Conservation (phyloP, 176 grass and related monocot species). For the Phragmites australis region DNA sequence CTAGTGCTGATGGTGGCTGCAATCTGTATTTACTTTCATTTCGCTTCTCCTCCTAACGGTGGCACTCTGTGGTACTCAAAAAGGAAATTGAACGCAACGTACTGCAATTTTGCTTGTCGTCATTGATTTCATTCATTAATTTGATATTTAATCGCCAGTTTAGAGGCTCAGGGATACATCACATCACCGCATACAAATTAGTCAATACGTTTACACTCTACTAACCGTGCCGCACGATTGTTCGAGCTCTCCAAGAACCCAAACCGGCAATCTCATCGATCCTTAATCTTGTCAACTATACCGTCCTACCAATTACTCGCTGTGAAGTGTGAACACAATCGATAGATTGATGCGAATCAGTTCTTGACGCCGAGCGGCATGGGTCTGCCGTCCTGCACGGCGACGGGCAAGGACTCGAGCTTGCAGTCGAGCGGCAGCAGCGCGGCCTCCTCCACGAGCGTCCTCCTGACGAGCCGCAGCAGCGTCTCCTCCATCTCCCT, state of each 20-base stretch:
- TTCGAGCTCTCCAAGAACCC: not conserved
- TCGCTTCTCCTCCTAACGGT: too few species aligned
- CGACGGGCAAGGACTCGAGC: constrained; percentile 41
- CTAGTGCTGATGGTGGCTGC: too few species aligned
- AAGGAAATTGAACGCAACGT: too few species aligned
- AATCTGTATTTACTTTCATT: too few species aligned
- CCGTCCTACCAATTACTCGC: not conserved
- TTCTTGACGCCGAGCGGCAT: constrained; percentile 70
- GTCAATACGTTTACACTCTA: constrained; percentile 3
- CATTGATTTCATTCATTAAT: too few species aligned
- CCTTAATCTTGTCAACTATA: not conserved
- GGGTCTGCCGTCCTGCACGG: constrained; percentile 46
- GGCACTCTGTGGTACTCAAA: too few species aligned
- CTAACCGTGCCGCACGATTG: not conserved
- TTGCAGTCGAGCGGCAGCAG: constrained; percentile 58
- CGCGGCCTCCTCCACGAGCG: constrained; percentile 21
- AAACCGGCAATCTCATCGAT: not conserved
- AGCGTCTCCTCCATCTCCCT: constrained; percentile 59
- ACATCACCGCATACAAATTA: not conserved
- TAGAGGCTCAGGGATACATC: not conserved
- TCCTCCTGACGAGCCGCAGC: constrained; percentile 52
- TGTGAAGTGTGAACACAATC: not conserved
- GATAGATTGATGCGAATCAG: not conserved
- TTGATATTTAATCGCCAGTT: too few species aligned
- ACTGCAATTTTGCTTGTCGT: too few species aligned